Percentiles rank a stretch among this genome's conserved stretches.
These are phyloP conservation scores for Fragilaria crotonensis DNA, from an alignment of 108 stramenopile genomes.

Conservation along the genomic window DNA sequence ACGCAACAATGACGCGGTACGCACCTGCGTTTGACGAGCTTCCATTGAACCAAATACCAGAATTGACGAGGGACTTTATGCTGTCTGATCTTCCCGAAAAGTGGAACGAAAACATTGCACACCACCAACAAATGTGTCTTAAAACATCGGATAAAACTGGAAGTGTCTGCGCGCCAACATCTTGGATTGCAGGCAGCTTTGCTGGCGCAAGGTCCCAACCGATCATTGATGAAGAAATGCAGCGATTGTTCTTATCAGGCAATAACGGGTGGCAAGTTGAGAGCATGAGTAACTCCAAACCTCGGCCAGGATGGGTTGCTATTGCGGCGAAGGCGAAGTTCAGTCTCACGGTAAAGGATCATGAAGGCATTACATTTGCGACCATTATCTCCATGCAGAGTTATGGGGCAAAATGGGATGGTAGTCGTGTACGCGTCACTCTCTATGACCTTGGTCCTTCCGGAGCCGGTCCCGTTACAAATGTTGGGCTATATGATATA, in stretches of 20 bases:
- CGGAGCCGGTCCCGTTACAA: background rate
- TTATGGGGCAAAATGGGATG: conserved; percentile 65
- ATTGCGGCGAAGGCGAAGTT: background rate
- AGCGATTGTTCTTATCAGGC: background rate
- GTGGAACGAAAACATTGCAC: conserved; percentile 21
- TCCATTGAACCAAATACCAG: conserved; percentile 12
- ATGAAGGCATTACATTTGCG: conserved; percentile 19
- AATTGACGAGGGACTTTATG: conserved; percentile 41
- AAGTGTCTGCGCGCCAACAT: background rate
- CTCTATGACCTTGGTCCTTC: conserved; percentile 1
- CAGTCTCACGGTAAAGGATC: background rate
- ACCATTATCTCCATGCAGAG: conserved; percentile 74
- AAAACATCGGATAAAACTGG: background rate
- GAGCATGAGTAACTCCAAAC: background rate
- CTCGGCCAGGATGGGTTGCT: background rate
- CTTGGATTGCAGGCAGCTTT: background rate
- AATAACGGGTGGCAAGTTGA: background rate
- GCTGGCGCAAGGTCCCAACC: background rate
- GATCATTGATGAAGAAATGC: background rate
- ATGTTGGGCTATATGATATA: conserved; percentile 7
- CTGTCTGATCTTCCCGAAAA: conserved; percentile 50
- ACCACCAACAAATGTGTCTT: background rate
- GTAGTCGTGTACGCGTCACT: conserved; percentile 13
- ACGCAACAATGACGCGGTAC: background rate
- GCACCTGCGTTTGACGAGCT: background rate